Conservation (phyloP, 1,139 yeast species). For the Pichia sp. region DNA sequence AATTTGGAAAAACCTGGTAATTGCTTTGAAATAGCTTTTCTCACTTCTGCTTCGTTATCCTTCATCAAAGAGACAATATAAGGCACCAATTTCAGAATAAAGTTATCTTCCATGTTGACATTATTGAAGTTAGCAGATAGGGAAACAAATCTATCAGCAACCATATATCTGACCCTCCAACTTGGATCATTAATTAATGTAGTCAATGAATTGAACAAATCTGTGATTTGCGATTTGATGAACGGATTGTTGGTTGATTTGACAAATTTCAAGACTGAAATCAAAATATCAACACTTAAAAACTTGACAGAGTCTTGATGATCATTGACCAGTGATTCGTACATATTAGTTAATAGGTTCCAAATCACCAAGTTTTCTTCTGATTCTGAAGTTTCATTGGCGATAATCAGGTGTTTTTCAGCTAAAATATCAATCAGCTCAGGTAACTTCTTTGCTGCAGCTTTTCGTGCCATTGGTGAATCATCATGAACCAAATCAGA, state of each 20-base stretch:
- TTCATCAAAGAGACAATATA: slow-evolving; percentile 73
- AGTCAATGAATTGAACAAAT: slow-evolving; percentile 52
- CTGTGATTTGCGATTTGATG: slow-evolving; percentile 45
- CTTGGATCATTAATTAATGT: slow-evolving; percentile 80
- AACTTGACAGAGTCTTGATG: slow-evolving; percentile 95
- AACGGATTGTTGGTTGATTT: slow-evolving; percentile 39
- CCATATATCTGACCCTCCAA: slow-evolving; percentile 98
- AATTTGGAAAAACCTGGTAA: slow-evolving; percentile 70
- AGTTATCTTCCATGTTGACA: slow-evolving; percentile 29
- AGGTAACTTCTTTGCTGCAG: slow-evolving; percentile 85
- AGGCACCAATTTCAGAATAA: slow-evolving; percentile 52
- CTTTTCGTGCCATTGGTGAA: slow-evolving; percentile 96
- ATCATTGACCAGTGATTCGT: slow-evolving; percentile 70
- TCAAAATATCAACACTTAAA: slow-evolving; percentile 78
- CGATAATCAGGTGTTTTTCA: too few relatives aligned
- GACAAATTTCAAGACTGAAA: slow-evolving; percentile 61
- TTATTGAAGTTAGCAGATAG: slow-evolving; percentile 58
- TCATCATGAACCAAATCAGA: slow-evolving; percentile 77
- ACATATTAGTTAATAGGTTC: slow-evolving; percentile 75
- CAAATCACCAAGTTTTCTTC: slow-evolving; percentile 34
- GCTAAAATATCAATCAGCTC: slow-evolving; percentile 40
- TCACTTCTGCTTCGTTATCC: slow-evolving; percentile 93
- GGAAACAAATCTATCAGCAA: slow-evolving; percentile 81
- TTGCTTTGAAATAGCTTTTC: slow-evolving; percentile 90
- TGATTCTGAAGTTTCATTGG: slow-evolving; percentile 1